Evolutionary conservation across 108 stramenopile species (phyloP).

Genomic region (Mayamaea pseudoterrestris): DNA sequence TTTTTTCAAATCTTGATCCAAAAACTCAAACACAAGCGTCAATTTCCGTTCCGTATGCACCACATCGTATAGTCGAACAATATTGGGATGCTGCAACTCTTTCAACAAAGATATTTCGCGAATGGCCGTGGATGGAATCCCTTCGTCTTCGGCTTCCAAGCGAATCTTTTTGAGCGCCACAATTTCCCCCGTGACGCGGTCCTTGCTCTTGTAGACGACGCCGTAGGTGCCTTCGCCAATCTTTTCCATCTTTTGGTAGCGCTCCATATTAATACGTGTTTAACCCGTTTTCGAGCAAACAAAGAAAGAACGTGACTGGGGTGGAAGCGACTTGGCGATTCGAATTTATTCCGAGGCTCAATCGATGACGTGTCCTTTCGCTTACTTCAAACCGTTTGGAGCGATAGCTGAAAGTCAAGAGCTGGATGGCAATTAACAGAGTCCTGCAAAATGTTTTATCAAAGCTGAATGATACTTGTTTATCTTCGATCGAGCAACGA

Average conservation of each 20-base stretch:
- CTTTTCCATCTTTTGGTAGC: conserved; percentile 89
- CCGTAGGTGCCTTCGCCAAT: conserved; percentile 97
- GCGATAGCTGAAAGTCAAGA: no score
- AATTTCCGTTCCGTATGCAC: conserved; percentile 95
- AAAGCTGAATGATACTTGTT: no score
- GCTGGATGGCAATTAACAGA: no score
- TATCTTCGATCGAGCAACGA: no score
- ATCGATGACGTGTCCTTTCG: no score
- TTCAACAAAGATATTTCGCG: conserved; percentile 79
- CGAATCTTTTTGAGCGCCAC: conserved; percentile 92
- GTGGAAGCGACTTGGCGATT: no score
- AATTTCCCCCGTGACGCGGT: conserved; percentile 87
- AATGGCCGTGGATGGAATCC: conserved; percentile 89
- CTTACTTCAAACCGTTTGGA: no score
- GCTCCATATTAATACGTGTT: conserved; percentile 44
- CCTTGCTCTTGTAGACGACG: conserved; percentile 97
- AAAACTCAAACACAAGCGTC: conserved; percentile 97
- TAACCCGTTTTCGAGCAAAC: background rate
- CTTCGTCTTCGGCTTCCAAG: conserved; percentile 88
- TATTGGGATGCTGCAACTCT: conserved; percentile 88
- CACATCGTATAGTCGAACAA: conserved; percentile 95
- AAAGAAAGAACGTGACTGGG: no score
- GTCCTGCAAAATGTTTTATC: no score
- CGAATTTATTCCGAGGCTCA: no score
- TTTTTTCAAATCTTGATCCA: conserved; percentile 97